These are phyloP conservation scores for Aphanomyces cochlioides DNA, from an alignment of 352 stramenopile species.

Conservation along the genomic window DNA sequence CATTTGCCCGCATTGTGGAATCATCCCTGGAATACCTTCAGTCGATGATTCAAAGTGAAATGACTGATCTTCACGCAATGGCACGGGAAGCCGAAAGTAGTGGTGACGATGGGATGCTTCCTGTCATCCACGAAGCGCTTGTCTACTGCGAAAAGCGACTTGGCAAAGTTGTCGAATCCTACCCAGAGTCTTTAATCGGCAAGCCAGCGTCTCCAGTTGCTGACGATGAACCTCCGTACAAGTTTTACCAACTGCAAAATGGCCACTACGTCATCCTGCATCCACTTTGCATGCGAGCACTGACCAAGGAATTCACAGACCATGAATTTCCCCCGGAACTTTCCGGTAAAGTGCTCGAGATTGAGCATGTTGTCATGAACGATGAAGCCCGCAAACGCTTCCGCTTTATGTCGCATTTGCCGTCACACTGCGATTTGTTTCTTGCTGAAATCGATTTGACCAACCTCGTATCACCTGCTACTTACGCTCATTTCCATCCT, in stretches of 20 bases:
- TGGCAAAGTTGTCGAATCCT: slow-evolving; percentile 35
- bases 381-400: slow-evolving; percentile 80
- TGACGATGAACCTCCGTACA: slow-evolving; percentile 49
- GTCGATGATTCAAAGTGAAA: slow-evolving; percentile 55
- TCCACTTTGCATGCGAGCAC: slow-evolving; percentile 85
- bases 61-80: slow-evolving; percentile 65
- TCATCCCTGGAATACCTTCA: slow-evolving; percentile 60
- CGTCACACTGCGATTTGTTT: slow-evolving; percentile 83
- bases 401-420: slow-evolving; percentile 82
- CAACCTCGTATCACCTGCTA: slow-evolving; percentile 61
- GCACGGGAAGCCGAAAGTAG: slow-evolving; percentile 66
- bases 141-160: slow-evolving; percentile 59
- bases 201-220: slow-evolving; percentile 27
- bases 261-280: slow-evolving; percentile 87
- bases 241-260: slow-evolving; percentile 83
- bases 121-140: slow-evolving; percentile 79
- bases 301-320: slow-evolving; percentile 61
- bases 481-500: slow-evolving; percentile 49
- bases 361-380: slow-evolving; percentile 87
- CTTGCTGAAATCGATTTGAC: slow-evolving; percentile 81
- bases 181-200: slow-evolving; percentile 21
- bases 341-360: slow-evolving; percentile 63
- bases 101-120: slow-evolving; percentile 66
- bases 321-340: slow-evolving; percentile 31
- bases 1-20: slow-evolving; percentile 69